Percentiles rank a stretch among this genome's conserved stretches.
phyloP scores from a whole-genome alignment of 2,329 filamentous ascomycete species.

The Talaromyces sp. region DNA sequence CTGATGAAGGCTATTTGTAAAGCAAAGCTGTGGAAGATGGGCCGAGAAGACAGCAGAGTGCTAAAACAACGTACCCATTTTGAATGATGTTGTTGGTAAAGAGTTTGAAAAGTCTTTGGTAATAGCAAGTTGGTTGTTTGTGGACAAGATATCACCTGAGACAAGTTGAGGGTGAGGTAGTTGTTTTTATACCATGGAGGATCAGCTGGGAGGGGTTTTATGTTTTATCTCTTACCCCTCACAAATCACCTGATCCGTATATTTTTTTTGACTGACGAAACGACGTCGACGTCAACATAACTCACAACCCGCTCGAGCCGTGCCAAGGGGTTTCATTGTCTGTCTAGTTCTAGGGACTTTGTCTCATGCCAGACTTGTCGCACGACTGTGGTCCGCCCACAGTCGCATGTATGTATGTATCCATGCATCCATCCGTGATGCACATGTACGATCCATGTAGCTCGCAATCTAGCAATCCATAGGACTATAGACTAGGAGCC shows the following conservation, averaged over 20 bases:
- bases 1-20: neutral
- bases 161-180: neutral
- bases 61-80: conserved; percentile 3
- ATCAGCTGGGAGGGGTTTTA: neutral
- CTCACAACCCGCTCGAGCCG: neutral
- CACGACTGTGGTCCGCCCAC: conserved; percentile 1
- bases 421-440: neutral
- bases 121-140: neutral
- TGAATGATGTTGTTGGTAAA: conserved; percentile 6
- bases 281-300: neutral
- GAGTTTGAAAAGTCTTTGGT: neutral
- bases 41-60: neutral
- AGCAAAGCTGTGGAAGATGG: neutral
- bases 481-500: neutral
- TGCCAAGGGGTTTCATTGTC: conserved; percentile 1
- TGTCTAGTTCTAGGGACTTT: neutral
- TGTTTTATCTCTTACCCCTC: conserved; percentile 7
- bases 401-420: neutral
- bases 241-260: conserved; percentile 9
- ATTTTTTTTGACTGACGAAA: neutral
- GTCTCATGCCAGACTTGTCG: neutral
- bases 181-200: neutral
- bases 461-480: neutral
- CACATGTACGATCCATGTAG: neutral
- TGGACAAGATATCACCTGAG: neutral